Evolutionary conservation across 1,284 basidiomycete species (phyloP).

Genomic region (Melanopsichium pennsylvanicum): DNA sequence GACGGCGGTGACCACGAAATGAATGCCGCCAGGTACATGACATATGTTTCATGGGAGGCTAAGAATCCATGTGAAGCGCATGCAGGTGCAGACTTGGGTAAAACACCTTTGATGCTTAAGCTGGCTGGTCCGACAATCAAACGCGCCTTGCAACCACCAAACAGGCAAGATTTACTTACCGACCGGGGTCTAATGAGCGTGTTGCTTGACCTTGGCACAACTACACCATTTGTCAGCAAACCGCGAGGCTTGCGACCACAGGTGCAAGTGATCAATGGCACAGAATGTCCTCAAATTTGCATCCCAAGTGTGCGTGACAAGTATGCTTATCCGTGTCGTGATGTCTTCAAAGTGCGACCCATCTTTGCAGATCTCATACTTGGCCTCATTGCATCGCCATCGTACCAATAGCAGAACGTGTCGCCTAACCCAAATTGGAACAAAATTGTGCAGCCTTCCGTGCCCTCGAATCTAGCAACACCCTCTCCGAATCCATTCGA

Average conservation of each 20-base stretch:
- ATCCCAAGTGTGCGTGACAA: background rate
- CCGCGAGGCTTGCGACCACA: background rate
- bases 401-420: background rate
- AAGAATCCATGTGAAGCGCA: background rate
- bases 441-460: no score
- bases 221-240: background rate
- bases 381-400: background rate
- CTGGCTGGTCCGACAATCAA: background rate
- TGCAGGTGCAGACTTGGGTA: background rate
- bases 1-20: background rate
- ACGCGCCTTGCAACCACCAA: background rate
- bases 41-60: slow-evolving; percentile 14
- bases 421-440: background rate
- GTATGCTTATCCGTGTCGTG: slow-evolving; percentile 7
- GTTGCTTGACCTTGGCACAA: slow-evolving; percentile 4
- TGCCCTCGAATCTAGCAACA: no score
- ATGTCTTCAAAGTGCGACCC: background rate
- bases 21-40: slow-evolving; percentile 7
- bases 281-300: slow-evolving; percentile 1
- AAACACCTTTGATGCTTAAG: background rate
- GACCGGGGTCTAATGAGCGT: slow-evolving; percentile 1
- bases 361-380: background rate
- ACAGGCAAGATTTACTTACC: background rate
- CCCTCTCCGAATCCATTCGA: no score
- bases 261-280: background rate